Conservation (phyloP, 306 rosid genomes). For the Corylus americana region DNA sequence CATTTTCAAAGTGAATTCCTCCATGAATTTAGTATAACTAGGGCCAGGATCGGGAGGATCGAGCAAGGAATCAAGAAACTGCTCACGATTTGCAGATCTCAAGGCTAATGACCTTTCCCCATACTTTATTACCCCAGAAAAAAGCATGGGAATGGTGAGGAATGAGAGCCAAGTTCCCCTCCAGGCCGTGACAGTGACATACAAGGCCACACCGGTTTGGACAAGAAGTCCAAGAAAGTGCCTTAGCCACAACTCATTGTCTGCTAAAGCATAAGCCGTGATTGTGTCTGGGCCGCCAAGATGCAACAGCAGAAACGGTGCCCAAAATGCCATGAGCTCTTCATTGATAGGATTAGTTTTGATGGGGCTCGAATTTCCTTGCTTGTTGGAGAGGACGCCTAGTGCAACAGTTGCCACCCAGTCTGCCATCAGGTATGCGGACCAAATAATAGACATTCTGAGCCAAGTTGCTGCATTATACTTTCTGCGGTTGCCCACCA, state of each 20-base stretch:
- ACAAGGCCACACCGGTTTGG: background rate
- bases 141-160: background rate
- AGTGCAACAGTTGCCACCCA: constrained; percentile 11
- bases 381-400: background rate
- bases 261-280: background rate
- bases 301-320: background rate
- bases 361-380: background rate
- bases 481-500: background rate
- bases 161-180: background rate
- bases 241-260: background rate
- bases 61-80: constrained; percentile 8
- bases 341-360: no score
- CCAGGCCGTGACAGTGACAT: background rate
- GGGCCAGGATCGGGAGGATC: constrained; percentile 21
- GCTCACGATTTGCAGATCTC: background rate
- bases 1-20: background rate
- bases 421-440: background rate
- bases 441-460: background rate
- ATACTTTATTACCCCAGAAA: background rate
- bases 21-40: background rate
- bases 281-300: background rate
- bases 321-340: background rate
- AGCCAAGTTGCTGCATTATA: background rate
- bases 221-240: background rate
- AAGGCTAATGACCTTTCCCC: background rate